Percentiles rank a stretch among this genome's conserved stretches.
Conservation (phyloP, 305 asterid genomes). For the Plantago rigida region DNA sequence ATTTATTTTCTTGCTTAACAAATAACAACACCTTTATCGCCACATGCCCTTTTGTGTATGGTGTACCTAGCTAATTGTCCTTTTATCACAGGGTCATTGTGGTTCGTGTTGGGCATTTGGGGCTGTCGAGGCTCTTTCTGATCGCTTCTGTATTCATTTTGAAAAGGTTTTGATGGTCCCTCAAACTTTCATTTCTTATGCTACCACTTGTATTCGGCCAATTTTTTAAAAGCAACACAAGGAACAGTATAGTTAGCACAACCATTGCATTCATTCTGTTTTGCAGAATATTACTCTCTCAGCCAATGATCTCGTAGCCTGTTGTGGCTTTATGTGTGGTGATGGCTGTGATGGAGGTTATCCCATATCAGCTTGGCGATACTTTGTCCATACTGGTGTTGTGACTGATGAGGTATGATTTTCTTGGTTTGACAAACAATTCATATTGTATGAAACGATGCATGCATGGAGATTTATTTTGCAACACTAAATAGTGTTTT, state of each 20-base stretch:
- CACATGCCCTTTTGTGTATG: slow-evolving; percentile 12
- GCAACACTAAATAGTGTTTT: background rate
- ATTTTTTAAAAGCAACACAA: background rate
- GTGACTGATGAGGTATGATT: slow-evolving; percentile 71
- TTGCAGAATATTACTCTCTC: slow-evolving; percentile 73
- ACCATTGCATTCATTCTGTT: slow-evolving; percentile 16
- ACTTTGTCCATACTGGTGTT: slow-evolving; percentile 67
- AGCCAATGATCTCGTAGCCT: slow-evolving; percentile 81
- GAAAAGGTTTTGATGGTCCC: slow-evolving; percentile 38
- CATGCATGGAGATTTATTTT: background rate
- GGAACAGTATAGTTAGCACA: background rate
- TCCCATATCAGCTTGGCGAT: slow-evolving; percentile 75
- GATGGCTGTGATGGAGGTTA: slow-evolving; percentile 98
- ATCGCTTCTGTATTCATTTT: slow-evolving; percentile 78
- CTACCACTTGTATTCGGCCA: slow-evolving; percentile 8
- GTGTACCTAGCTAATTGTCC: slow-evolving; percentile 23
- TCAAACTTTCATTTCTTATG: slow-evolving; percentile 10
- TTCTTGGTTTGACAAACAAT: slow-evolving; percentile 2
- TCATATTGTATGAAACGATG: background rate
- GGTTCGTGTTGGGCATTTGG: slow-evolving; percentile 99
- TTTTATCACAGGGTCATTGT: slow-evolving; percentile 69
- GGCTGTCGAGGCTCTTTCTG: slow-evolving; percentile 79
- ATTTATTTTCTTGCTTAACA: slow-evolving; percentile 25
- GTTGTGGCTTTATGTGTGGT: slow-evolving; percentile 89
- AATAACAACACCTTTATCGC: slow-evolving; percentile 18